Evolutionary conservation across 257 asterid species (phyloP).

Genomic region (Solanum microdontum): DNA sequence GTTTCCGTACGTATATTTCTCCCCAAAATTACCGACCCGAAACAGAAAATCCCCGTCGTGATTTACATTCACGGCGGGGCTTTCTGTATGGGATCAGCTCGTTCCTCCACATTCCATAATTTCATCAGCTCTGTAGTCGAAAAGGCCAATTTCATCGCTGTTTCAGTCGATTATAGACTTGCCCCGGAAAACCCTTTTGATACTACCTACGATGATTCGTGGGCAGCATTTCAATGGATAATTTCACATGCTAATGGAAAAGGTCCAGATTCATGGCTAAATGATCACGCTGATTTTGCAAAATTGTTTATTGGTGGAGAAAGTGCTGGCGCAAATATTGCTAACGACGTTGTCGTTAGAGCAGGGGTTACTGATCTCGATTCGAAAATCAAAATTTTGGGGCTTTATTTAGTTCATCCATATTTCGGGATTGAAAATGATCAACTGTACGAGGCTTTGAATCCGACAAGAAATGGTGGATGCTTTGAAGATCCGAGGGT

Average conservation of each 20-base stretch:
- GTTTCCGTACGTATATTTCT: conserved; percentile 37
- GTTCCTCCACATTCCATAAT: conserved; percentile 16
- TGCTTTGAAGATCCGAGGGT: conserved; percentile 54
- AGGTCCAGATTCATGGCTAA: conserved; percentile 57
- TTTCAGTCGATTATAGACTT: conserved; percentile 49
- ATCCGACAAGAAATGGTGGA: conserved; percentile 39
- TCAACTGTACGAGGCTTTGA: conserved; percentile 23
- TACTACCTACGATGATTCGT: conserved; percentile 52
- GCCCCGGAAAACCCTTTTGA: conserved; percentile 60
- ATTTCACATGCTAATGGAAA: conserved; percentile 26
- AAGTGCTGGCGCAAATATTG: conserved; percentile 68
- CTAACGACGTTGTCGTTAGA: conserved; percentile 38
- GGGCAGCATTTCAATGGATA: conserved; percentile 58
- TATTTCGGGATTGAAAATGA: conserved; percentile 44
- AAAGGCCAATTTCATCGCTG: conserved; percentile 26
- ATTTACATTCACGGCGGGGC: conserved; percentile 62
- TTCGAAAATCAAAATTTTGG: conserved; percentile 24
- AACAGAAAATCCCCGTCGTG: conserved; percentile 30
- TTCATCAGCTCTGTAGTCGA: conserved; percentile 24
- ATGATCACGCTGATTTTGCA: conserved; percentile 38
- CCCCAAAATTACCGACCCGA: conserved; percentile 20
- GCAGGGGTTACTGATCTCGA: conserved; percentile 22
- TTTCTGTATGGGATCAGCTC: conserved; percentile 40
- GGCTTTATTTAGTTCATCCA: conserved; percentile 37
- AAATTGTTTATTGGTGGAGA: conserved; percentile 57